Percentiles rank a stretch among this genome's conserved stretches.
Conservation (phyloP, 331 rosid species). For the Pyrus hybrid region DNA sequence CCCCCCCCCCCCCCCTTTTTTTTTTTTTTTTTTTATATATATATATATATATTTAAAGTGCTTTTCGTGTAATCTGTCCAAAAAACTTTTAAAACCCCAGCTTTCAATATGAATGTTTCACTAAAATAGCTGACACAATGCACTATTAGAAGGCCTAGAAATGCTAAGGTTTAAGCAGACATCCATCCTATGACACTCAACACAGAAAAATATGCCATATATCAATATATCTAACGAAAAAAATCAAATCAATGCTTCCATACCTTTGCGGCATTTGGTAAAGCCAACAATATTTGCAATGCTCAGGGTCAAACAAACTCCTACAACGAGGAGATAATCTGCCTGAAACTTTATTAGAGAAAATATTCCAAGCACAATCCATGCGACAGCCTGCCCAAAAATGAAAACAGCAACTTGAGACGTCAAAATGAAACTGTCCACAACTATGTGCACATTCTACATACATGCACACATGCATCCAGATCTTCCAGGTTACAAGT, state of each 20-base stretch:
- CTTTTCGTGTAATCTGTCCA: background rate
- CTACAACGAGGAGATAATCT: slow-evolving; percentile 85
- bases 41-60: no score
- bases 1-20: rapidly evolving
- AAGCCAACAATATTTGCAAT: slow-evolving; percentile 89
- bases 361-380: slow-evolving; percentile 80
- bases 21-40: no score
- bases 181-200: background rate
- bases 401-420: slow-evolving; percentile 6
- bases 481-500: no score
- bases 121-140: no score
- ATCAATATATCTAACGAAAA: background rate
- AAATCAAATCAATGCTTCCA: slow-evolving; percentile 9
- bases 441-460: background rate
- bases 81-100: background rate
- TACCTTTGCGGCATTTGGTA: slow-evolving; percentile 94
- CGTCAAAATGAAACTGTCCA: background rate
- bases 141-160: no score
- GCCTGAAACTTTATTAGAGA: slow-evolving; percentile 91
- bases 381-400: slow-evolving; percentile 53
- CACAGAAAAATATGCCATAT: background rate
- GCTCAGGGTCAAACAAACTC: slow-evolving; percentile 91
- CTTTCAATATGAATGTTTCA: no score
- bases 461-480: background rate
- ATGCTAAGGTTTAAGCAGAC: no score